Evolutionary conservation across 306 rosid genomes (phyloP).

Genomic region (Vigna unguiculata): DNA sequence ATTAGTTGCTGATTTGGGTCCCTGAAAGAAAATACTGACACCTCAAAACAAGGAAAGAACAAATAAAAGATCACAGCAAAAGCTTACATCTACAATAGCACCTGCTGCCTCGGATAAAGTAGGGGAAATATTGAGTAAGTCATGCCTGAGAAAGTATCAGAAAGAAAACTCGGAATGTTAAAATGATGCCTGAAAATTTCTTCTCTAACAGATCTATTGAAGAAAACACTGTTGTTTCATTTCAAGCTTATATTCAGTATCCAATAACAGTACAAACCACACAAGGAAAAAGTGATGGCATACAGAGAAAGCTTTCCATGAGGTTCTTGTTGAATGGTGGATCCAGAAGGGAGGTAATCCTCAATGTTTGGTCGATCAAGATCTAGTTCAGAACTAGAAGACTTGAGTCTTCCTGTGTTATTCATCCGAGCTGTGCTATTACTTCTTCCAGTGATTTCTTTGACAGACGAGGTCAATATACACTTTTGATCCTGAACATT

Average conservation of each 20-base stretch:
- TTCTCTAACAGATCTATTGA: slow-evolving; percentile 7
- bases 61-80: not conserved
- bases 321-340: slow-evolving; percentile 85
- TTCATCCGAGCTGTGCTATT: slow-evolving; percentile 46
- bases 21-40: not conserved
- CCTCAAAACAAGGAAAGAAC: slow-evolving; percentile 4
- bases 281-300: slow-evolving; percentile 24
- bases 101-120: slow-evolving; percentile 92
- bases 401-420: slow-evolving; percentile 49
- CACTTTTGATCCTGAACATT: slow-evolving; percentile 37
- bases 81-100: slow-evolving; percentile 89
- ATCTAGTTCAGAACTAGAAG: slow-evolving; percentile 88
- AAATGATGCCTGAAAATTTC: slow-evolving; percentile 15
- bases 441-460: slow-evolving; percentile 39
- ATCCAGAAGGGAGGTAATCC: slow-evolving; percentile 92
- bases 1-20: not conserved
- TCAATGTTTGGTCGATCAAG: slow-evolving; percentile 92
- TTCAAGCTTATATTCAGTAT: slow-evolving; percentile 1
- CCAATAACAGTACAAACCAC: slow-evolving; percentile 19
- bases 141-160: slow-evolving; percentile 61
- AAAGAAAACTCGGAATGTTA: slow-evolving; percentile 11
- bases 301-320: slow-evolving; percentile 83
- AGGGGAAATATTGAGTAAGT: slow-evolving; percentile 92
- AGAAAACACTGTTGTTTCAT: slow-evolving; percentile 19
- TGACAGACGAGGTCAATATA: not conserved